Conservation (phyloP, 2,329 filamentous ascomycete genomes). For the Aureobasidium sp. region DNA sequence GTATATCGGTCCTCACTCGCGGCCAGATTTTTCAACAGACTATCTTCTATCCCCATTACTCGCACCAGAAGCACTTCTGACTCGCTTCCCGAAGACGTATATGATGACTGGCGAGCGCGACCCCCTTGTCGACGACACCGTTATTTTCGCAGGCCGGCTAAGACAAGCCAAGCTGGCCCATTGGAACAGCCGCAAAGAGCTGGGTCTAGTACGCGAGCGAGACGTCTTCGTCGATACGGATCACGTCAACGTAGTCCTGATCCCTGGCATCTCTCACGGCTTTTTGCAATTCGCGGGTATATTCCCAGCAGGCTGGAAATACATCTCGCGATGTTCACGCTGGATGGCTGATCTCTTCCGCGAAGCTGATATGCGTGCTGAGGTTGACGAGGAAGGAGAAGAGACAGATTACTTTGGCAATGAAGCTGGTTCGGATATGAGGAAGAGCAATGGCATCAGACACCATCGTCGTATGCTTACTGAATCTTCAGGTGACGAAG, state of each 20-base stretch:
- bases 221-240: constrained; percentile 61
- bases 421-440: background rate
- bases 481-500: constrained; percentile 71
- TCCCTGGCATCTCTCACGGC: constrained; percentile 86
- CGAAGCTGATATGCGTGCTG: constrained; percentile 34
- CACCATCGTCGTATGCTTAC: constrained; percentile 45
- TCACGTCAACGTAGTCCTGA: constrained; percentile 71
- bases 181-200: constrained; percentile 49
- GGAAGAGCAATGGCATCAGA: constrained; percentile 11
- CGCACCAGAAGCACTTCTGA: constrained; percentile 75
- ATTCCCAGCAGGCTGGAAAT: constrained; percentile 84
- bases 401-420: constrained; percentile 22
- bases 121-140: constrained; percentile 91
- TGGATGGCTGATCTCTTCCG: constrained; percentile 80
- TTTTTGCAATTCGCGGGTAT: constrained; percentile 86
- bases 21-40: constrained; percentile 86
- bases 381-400: constrained; percentile 12
- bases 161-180: constrained; percentile 64
- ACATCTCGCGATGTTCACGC: constrained; percentile 67
- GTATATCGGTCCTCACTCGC: constrained; percentile 88
- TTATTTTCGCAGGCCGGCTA: constrained; percentile 88
- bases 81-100: constrained; percentile 87
- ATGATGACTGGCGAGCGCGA: constrained; percentile 93
- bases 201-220: constrained; percentile 44
- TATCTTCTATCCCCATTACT: constrained; percentile 85